A percentile compares a stretch with the other conserved stretches of the same genome.
Conservation (phyloP, 2,329 filamentous ascomycete species). For the Fusarium agapanthi region DNA sequence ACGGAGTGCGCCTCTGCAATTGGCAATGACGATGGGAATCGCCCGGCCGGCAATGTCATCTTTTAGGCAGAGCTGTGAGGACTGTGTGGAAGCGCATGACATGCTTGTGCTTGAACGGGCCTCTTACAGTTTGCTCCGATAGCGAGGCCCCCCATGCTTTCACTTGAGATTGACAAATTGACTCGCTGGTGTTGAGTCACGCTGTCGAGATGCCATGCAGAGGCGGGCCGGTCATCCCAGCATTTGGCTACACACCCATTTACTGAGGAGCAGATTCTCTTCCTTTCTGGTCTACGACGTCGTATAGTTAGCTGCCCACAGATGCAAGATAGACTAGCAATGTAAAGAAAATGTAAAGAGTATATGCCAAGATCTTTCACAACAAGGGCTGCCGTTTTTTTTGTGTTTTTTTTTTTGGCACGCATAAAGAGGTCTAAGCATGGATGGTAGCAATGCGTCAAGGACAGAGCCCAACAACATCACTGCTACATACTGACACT, state of each 20-base stretch:
- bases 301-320: background rate
- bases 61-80: background rate
- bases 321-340: background rate
- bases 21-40: slow-evolving; percentile 11
- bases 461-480: background rate
- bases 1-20: slow-evolving; percentile 15
- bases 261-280: background rate
- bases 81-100: slow-evolving; percentile 3
- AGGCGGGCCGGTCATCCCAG: slow-evolving; percentile 5
- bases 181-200: background rate
- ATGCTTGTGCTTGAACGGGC: background rate
- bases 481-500: background rate
- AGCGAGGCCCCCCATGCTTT: background rate
- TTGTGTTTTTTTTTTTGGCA: background rate
- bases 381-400: background rate
- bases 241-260: background rate
- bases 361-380: background rate
- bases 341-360: slow-evolving; percentile 1
- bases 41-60: background rate
- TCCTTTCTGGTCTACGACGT: background rate
- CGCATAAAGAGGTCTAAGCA: background rate
- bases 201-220: slow-evolving; percentile 3
- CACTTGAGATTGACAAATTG: background rate
- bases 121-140: background rate
- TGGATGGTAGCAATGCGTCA: background rate